These are phyloP conservation scores for Rutstroemia sp. DNA, from an alignment of 2,329 filamentous ascomycete genomes.

Conservation along the genomic window DNA sequence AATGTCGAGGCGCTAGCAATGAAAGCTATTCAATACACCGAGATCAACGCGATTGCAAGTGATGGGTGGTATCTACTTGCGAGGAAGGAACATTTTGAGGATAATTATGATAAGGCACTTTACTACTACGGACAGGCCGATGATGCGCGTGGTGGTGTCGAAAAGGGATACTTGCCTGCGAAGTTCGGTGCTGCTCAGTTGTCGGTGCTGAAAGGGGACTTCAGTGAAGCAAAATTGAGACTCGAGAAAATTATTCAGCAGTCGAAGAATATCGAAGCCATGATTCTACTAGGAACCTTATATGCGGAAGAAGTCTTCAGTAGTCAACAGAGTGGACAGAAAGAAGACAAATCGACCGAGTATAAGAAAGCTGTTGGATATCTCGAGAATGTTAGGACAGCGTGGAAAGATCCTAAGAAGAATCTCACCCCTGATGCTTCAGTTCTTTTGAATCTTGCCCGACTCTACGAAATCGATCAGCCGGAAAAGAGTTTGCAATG, in stretches of 20 bases:
- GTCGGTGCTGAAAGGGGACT: slow-evolving; percentile 73
- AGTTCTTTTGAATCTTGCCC: slow-evolving; percentile 83
- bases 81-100: slow-evolving; percentile 80
- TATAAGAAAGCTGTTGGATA: slow-evolving; percentile 79
- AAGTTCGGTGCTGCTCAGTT: slow-evolving; percentile 93
- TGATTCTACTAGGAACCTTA: slow-evolving; percentile 83
- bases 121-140: slow-evolving; percentile 89
- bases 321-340: slow-evolving; percentile 61
- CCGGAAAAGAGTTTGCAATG: slow-evolving; percentile 91
- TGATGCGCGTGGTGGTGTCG: slow-evolving; percentile 83
- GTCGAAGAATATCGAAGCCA: slow-evolving; percentile 76
- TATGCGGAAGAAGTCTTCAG: slow-evolving; percentile 93
- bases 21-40: slow-evolving; percentile 90
- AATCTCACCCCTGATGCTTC: slow-evolving; percentile 74
- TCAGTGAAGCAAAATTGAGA: slow-evolving; percentile 85
- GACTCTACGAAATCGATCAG: slow-evolving; percentile 77
- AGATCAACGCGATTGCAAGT: slow-evolving; percentile 92
- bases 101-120: slow-evolving; percentile 65
- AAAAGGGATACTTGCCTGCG: slow-evolving; percentile 84
- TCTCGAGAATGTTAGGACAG: slow-evolving; percentile 73
- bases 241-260: slow-evolving; percentile 92
- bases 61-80: slow-evolving; percentile 96
- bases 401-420: slow-evolving; percentile 92
- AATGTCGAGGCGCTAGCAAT: slow-evolving; percentile 83
- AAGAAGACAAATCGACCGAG: slow-evolving; percentile 82